Evolutionary conservation across 441 rosid species (phyloP).

Genomic region (Flueggea neowawraea): DNA sequence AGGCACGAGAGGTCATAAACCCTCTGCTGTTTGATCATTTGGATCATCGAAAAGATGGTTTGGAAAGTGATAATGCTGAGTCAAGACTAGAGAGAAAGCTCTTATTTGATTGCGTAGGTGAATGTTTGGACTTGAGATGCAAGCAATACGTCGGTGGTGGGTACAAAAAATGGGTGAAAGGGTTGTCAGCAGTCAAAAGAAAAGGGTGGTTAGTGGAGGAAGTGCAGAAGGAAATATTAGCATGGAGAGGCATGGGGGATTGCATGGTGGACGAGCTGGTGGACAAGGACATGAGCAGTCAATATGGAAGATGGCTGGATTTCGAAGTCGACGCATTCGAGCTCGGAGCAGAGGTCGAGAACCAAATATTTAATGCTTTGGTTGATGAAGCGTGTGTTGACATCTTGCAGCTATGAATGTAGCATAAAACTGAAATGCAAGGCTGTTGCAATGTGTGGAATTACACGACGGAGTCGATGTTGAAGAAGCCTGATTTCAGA

Average conservation of each 20-base stretch:
- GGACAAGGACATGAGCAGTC: conserved; percentile 86
- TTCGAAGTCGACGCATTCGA: conserved; percentile 62
- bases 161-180: conserved; percentile 46
- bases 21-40: conserved; percentile 64
- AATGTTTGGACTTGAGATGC: conserved; percentile 61
- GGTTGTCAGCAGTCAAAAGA: conserved; percentile 41
- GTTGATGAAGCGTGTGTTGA: conserved; percentile 66
- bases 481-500: too few relatives aligned
- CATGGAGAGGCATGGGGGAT: conserved; percentile 66
- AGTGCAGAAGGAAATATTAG: conserved; percentile 64
- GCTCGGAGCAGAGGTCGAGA: conserved; percentile 60
- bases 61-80: conserved; percentile 21
- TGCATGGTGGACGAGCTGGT: conserved; percentile 93
- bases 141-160: conserved; percentile 52
- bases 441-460: too few relatives aligned
- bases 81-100: conserved; percentile 45
- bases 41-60: conserved; percentile 41
- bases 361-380: conserved; percentile 47
- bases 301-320: conserved; percentile 79
- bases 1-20: conserved; percentile 38
- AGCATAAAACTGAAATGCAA: too few relatives aligned
- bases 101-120: conserved; percentile 69
- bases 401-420: conserved; percentile 26
- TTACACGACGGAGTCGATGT: too few relatives aligned
- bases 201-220: conserved; percentile 66